A percentile compares a stretch with the other conserved stretches of the same genome.
Conservation (phyloP, 1,284 basidiomycete genomes). For the Amylostereum areolatum region DNA sequence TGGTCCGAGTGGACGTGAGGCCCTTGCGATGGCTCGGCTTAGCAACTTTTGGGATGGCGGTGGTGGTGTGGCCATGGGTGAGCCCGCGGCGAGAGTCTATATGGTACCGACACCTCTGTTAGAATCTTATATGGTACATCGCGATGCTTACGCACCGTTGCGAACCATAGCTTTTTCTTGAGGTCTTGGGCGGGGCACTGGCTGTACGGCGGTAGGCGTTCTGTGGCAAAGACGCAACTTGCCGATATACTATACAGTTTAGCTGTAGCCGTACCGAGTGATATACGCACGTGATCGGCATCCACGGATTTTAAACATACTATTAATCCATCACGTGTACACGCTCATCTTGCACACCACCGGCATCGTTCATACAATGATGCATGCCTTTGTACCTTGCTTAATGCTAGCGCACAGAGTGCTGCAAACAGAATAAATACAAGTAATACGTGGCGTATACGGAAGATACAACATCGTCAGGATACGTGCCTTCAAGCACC, state of each 20-base stretch:
- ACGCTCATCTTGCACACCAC: too few species aligned
- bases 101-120: not conserved
- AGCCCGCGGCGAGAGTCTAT: conserved; percentile 86
- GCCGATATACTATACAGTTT: too few species aligned
- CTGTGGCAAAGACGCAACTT: too few species aligned
- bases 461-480: too few species aligned
- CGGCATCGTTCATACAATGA: too few species aligned
- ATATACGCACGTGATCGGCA: too few species aligned
- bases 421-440: not conserved
- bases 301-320: too few species aligned
- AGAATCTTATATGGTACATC: not conserved
- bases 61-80: conserved; percentile 94
- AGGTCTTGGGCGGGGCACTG: conserved; percentile 49
- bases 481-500: too few species aligned
- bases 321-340: too few species aligned
- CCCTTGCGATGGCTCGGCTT: conserved; percentile 95
- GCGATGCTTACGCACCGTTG: conserved; percentile 42
- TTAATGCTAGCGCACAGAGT: not conserved
- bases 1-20: conserved; percentile 76
- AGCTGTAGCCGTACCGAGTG: too few species aligned
- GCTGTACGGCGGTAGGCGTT: conserved; percentile 10
- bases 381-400: too few species aligned
- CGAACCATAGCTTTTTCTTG: conserved; percentile 60
- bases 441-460: not conserved
- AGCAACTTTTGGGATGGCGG: conserved; percentile 71